Evolutionary conservation across 768 basidiomycete genomes (phyloP).

Genomic region (Amanita rubescens): DNA sequence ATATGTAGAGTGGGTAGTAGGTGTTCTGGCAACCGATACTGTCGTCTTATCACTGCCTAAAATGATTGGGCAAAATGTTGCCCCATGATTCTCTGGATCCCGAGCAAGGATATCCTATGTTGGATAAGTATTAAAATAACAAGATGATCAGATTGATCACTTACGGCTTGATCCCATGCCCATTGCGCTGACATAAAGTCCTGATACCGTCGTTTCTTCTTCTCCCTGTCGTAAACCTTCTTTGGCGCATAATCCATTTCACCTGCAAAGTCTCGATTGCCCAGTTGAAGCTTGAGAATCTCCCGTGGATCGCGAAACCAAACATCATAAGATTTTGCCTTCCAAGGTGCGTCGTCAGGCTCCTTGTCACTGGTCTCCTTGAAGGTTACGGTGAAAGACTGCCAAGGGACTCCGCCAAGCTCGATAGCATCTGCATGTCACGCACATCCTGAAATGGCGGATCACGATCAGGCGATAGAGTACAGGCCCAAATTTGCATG

Average conservation of each 20-base stretch:
- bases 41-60: slow-evolving; percentile 15
- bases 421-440: neutral
- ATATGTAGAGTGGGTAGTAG: too few relatives aligned
- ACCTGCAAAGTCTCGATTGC: slow-evolving; percentile 19
- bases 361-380: too few relatives aligned
- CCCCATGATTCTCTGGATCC: slow-evolving; percentile 9
- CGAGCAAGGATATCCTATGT: slow-evolving; percentile 8
- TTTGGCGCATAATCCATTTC: slow-evolving; percentile 21
- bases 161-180: too few relatives aligned
- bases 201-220: slow-evolving; percentile 10
- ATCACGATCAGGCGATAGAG: neutral
- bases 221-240: slow-evolving; percentile 8
- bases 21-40: slow-evolving; percentile 12
- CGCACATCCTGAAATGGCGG: neutral
- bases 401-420: neutral
- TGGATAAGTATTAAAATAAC: too few relatives aligned
- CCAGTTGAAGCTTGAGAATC: slow-evolving; percentile 14
- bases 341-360: slow-evolving; percentile 11
- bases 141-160: slow-evolving; percentile 5
- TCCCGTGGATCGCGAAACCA: slow-evolving; percentile 17
- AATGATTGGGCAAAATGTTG: slow-evolving; percentile 15
- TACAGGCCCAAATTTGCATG: neutral
- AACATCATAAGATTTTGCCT: slow-evolving; percentile 15
- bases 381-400: too few relatives aligned
- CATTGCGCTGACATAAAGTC: slow-evolving; percentile 19